Base-by-base conservation (phyloP, 1,284 basidiomycete genomes). In the Cystobasidium sp. region DNA sequence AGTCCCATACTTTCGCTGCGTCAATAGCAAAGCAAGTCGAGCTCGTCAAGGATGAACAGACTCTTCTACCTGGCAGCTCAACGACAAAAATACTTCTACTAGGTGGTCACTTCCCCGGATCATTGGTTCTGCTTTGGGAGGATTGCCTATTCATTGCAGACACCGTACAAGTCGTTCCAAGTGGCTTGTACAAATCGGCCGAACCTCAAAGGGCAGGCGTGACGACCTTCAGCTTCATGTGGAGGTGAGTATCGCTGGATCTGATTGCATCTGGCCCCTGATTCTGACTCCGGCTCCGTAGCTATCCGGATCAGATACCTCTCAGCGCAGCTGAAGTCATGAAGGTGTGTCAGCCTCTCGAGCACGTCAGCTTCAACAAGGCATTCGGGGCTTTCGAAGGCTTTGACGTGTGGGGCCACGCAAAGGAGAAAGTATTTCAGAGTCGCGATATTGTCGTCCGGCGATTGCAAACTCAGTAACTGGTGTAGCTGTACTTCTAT, bases 241-340 rank as follows among this genome's bases (percentile, higher is more conserved):
- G 76, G 76, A 77, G 74, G 74, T 70, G 47, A 53, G 67, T 20
- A 20, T n/a, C 16, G 20, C 61, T 12, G 4, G n/a, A 0, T 1
- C 2, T 31, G 8, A 7, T n/a, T 59, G 6, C 2, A 1, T 8
- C 9, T 59, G 16, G 37, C 6, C 1, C 1, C 10, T 12, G 14
- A 7, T 1, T 41, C 56, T 59, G 9, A 59, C 31, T 4, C 22
- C 39, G 10, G 5, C 31, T 56, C 3, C n/a, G 9, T 59, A 75
- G 76, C 65, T 77, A 78, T 58, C 76, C 76, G 22, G 78, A 77
- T 69, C 73, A 76, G 64, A 77, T 77, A 52, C 76, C 76, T 37
- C 61, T 77, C 5, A 78, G 65, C 46, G 75, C 61, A 1, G 43
- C 20, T 16, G 76, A 77, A 51, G 61, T 77, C 9, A 46, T 18